Percentiles rank a stretch among this genome's conserved stretches.
These are phyloP conservation scores for Russula brevipes DNA, from an alignment of 768 basidiomycete genomes.

Conservation along the genomic window DNA sequence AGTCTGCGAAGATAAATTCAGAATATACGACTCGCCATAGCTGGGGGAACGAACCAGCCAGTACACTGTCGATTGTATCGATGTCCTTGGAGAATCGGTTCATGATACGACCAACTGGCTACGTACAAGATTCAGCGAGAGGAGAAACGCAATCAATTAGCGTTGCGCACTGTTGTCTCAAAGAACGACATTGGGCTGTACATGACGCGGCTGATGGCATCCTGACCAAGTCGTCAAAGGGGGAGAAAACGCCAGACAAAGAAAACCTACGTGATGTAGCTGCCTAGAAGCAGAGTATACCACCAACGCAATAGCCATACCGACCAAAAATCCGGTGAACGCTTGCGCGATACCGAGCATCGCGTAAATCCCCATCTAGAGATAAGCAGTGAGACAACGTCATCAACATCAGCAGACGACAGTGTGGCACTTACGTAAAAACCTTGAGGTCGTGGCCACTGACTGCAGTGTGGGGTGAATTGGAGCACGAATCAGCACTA, in stretches of 20 bases:
- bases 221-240: constrained; percentile 32
- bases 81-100: constrained; percentile 88
- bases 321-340: constrained; percentile 61
- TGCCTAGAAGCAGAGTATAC: constrained; percentile 73
- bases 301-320: constrained; percentile 55
- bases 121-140: constrained; percentile 22
- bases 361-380: constrained; percentile 79
- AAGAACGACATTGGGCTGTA: constrained; percentile 88
- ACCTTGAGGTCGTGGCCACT: constrained; percentile 53
- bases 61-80: constrained; percentile 72
- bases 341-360: constrained; percentile 68
- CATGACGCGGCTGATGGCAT: constrained; percentile 64
- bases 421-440: constrained; percentile 60
- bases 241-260: background rate
- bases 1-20: constrained; percentile 39
- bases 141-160: constrained; percentile 5
- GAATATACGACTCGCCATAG: background rate
- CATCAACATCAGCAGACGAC: background rate
- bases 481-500: background rate
- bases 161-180: constrained; percentile 62
- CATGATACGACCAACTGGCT: constrained; percentile 83
- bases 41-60: constrained; percentile 43
- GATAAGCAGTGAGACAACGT: background rate
- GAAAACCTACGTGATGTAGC: constrained; percentile 49
- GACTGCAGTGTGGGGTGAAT: constrained; percentile 32